A percentile compares a stretch with the other conserved stretches of the same genome.
These are phyloP conservation scores for Skeletonema grethae DNA, from an alignment of 108 stramenopile species.

Conservation along the genomic window DNA sequence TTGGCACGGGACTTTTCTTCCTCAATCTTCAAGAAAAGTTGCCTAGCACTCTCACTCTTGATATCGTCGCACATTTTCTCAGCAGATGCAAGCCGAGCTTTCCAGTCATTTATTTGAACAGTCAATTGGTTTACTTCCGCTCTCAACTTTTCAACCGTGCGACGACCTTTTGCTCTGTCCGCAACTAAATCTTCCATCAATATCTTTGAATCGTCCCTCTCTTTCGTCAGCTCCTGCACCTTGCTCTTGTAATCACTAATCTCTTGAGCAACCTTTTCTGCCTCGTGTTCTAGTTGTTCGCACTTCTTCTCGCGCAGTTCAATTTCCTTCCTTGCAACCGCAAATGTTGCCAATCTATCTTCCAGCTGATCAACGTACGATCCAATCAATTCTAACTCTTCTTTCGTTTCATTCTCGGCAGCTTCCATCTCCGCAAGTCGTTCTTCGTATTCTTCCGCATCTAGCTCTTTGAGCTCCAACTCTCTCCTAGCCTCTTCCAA, in stretches of 20 bases:
- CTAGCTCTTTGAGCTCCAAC: constrained; percentile 41
- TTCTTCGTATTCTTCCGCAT: constrained; percentile 31
- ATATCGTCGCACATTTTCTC: constrained; percentile 36
- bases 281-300: constrained; percentile 52
- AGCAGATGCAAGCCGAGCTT: constrained; percentile 42
- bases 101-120: constrained; percentile 47
- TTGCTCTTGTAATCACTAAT: constrained; percentile 37
- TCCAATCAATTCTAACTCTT: constrained; percentile 68
- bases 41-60: constrained; percentile 39
- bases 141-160: constrained; percentile 52
- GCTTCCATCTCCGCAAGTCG: constrained; percentile 36
- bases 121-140: constrained; percentile 47
- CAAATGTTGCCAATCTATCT: constrained; percentile 74
- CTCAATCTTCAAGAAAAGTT: constrained; percentile 38
- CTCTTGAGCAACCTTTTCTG: constrained; percentile 39
- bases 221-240: constrained; percentile 41
- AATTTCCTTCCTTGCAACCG: constrained; percentile 73
- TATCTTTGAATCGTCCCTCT: constrained; percentile 63
- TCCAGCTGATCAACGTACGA: constrained; percentile 79
- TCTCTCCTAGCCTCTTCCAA: constrained; percentile 49
- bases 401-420: constrained; percentile 59
- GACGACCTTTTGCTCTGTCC: constrained; percentile 58
- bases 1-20: constrained; percentile 23
- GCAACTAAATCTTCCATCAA: constrained; percentile 66
- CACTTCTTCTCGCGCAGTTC: constrained; percentile 69